Evolutionary conservation across 1,284 basidiomycete species (phyloP).

Genomic region (Cryptococcus depauperatus): DNA sequence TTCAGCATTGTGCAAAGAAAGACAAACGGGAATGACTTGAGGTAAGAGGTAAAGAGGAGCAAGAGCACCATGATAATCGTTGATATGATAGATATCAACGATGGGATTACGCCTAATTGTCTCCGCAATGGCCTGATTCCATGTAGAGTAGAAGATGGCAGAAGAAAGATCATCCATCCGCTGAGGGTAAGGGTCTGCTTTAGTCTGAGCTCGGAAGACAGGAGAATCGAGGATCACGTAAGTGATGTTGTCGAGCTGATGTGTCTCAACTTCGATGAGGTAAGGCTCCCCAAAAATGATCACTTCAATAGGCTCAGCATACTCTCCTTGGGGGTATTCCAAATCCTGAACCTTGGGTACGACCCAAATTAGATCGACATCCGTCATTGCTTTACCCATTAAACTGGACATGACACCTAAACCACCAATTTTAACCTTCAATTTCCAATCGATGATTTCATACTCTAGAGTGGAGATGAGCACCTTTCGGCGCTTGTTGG

Average conservation of each 20-base stretch:
- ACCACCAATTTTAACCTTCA: conserved; percentile 94
- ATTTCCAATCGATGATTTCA: conserved; percentile 90
- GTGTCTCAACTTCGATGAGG: conserved; percentile 86
- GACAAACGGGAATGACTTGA: conserved; percentile 75
- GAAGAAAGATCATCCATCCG: conserved; percentile 93
- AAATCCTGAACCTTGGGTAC: conserved; percentile 86
- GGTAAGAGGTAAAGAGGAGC: conserved; percentile 82
- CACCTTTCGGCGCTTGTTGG: conserved; percentile 76
- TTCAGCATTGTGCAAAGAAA: conserved; percentile 91
- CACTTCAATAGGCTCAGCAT: conserved; percentile 83
- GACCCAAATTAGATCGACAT: conserved; percentile 87
- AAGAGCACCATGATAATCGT: conserved; percentile 83
- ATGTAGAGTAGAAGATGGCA: conserved; percentile 92
- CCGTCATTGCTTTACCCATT: conserved; percentile 94
- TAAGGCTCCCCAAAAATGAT: conserved; percentile 92
- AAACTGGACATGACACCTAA: conserved; percentile 91
- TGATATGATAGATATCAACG: conserved; percentile 62
- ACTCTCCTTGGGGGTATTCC: conserved; percentile 82
- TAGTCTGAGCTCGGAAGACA: conserved; percentile 89
- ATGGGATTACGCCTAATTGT: conserved; percentile 73
- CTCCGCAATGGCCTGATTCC: conserved; percentile 90
- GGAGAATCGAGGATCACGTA: conserved; percentile 86
- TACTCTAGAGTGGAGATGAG: conserved; percentile 87
- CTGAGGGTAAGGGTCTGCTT: conserved; percentile 84
- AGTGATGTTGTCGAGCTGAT: conserved; percentile 84